Percentiles rank a stretch among this genome's conserved stretches.
These are phyloP conservation scores for Trichosanthes truncata DNA, from an alignment of 306 rosid species.

Conservation along the genomic window DNA sequence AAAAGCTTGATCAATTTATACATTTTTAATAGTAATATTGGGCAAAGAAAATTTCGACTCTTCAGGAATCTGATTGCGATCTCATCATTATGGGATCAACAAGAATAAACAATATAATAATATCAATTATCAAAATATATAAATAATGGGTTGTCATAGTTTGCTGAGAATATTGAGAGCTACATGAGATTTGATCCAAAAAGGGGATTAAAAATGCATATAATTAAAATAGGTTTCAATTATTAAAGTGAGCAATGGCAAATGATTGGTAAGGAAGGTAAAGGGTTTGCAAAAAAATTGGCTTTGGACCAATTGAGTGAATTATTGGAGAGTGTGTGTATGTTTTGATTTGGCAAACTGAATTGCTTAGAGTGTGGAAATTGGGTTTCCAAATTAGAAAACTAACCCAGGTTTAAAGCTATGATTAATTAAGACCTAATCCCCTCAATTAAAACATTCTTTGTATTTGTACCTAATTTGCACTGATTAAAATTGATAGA, in stretches of 20 bases:
- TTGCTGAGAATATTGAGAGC: background rate
- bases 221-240: background rate
- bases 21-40: too few relatives aligned
- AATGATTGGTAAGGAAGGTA: constrained; percentile 6
- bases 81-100: background rate
- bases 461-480: background rate
- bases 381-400: background rate
- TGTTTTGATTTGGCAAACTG: background rate
- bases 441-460: background rate
- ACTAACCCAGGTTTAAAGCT: background rate
- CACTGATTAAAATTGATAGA: background rate
- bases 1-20: too few relatives aligned
- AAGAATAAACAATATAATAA: background rate
- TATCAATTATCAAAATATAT: background rate
- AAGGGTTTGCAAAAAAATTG: background rate
- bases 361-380: background rate
- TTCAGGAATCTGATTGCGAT: too few relatives aligned
- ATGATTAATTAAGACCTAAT: background rate
- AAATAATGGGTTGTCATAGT: background rate
- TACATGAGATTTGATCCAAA: background rate
- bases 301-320: background rate
- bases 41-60: too few relatives aligned
- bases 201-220: constrained; percentile 3
- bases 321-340: background rate
- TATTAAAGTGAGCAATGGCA: background rate